Evolutionary conservation across 495 filamentous ascomycete species (phyloP).

Genomic region (Hypoxylon crocopeplum): DNA sequence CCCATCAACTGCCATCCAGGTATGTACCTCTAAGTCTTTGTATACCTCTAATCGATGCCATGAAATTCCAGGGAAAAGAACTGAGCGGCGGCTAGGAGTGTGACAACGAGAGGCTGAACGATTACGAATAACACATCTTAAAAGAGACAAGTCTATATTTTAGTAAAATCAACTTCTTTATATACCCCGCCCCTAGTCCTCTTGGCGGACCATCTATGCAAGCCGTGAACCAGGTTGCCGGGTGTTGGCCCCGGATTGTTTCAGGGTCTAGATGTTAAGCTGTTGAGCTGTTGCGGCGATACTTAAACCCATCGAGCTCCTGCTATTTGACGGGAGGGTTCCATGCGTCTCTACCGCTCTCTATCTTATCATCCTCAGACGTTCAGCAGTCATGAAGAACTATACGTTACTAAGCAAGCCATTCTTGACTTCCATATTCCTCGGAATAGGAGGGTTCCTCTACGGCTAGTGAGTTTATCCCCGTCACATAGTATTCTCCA

Average conservation of each 20-base stretch:
- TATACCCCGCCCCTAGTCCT: conserved; percentile 16
- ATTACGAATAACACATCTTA: no score
- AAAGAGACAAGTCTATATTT: no score
- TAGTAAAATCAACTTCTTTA: no score
- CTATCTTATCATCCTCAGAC: background rate
- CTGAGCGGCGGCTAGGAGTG: no score
- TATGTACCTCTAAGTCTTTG: no score
- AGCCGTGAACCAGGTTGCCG: conserved; percentile 29
- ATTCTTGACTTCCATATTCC: conserved; percentile 44
- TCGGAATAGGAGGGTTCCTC: conserved; percentile 45
- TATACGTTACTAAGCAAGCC: conserved; percentile 38
- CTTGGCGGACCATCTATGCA: conserved; percentile 12
- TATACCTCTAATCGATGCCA: no score
- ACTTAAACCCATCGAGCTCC: conserved; percentile 20
- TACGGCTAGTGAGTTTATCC: conserved; percentile 41
- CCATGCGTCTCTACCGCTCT: background rate
- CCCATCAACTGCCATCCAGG: no score
- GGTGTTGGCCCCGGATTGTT: conserved; percentile 16
- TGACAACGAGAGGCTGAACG: no score
- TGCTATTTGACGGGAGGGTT: background rate
- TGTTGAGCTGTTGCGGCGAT: conserved; percentile 8
- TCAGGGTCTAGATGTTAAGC: conserved; percentile 3
- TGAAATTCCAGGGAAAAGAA: no score
- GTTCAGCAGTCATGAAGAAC: conserved; percentile 9
- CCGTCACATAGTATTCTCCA: background rate